phyloP scores from a whole-genome alignment of 2,329 filamentous ascomycete genomes.

The Magnaporthales sp. region DNA sequence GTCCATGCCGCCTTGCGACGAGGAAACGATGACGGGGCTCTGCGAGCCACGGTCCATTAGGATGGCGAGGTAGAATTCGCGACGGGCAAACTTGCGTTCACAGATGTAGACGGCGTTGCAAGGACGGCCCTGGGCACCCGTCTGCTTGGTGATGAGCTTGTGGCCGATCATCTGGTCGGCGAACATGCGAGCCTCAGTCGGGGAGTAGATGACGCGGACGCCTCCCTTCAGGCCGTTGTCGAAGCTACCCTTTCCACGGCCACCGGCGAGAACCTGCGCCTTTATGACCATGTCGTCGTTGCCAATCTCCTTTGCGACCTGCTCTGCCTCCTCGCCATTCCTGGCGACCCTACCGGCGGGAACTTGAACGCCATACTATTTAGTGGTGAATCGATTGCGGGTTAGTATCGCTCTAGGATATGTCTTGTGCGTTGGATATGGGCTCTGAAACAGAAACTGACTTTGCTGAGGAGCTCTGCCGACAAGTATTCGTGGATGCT shows the following conservation, averaged over 20 bases:
- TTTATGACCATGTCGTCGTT: conserved; percentile 99
- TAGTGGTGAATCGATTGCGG: conserved; percentile 8
- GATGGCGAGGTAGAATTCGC: conserved; percentile 98
- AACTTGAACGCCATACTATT: conserved; percentile 86
- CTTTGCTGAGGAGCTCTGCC: conserved; percentile 75
- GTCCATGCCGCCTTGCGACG: conserved; percentile 98
- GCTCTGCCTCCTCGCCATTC: conserved; percentile 79
- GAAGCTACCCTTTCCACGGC: conserved; percentile 94
- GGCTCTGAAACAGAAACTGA: conserved; percentile 24
- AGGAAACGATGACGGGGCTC: conserved; percentile 91
- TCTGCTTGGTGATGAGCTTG: conserved; percentile 99
- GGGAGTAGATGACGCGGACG: conserved; percentile 98
- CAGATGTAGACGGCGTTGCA: conserved; percentile 98
- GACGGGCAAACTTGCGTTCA: conserved; percentile 98
- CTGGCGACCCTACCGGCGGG: conserved; percentile 84
- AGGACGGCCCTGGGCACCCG: conserved; percentile 81
- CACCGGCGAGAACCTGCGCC: conserved; percentile 95
- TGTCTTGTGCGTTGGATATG: not conserved
- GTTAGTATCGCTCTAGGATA: not conserved
- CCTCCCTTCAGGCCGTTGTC: conserved; percentile 98
- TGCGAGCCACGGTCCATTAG: conserved; percentile 95
- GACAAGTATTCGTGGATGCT: conserved; percentile 99
- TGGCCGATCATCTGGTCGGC: conserved; percentile 99
- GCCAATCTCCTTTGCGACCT: conserved; percentile 82
- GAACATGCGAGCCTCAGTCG: conserved; percentile 93